Evolutionary conservation across 139 green algal genomes (phyloP), one percentile per base, ranked within the genome.

Genomic region (Eudorina sp.): DNA sequence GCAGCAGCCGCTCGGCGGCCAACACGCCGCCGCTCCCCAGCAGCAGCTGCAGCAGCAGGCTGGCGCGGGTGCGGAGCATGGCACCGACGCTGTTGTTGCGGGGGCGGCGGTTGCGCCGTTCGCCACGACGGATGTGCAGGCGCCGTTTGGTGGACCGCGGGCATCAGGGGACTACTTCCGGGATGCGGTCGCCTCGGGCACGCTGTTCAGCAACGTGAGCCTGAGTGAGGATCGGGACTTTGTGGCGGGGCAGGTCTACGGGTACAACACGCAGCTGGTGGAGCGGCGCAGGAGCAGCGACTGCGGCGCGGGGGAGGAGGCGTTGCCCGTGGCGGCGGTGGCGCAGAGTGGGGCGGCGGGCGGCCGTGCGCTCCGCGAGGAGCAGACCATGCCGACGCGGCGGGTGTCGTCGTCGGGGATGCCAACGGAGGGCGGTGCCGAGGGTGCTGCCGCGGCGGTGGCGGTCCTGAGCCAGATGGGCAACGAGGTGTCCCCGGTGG

Each of bases 181-280:
- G 21, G 70, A 36, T 41, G 31, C 66, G 6, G 66, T 75, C 19
- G 66, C 66, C 3, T 75, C 66, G 3, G 66, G 66, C 66, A 87
- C 43, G 31, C 51, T 87, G 18, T 87, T 79, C 31, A 41, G 41
- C 45, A 43, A 78, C 66, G 64, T n/a, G 0, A 75, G n/a, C 55
- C 64, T 87, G 4, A 79, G 31, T 23, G 81, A 87, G 81, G 81
- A 87, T 25, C 81, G 81, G 27, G 81, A 87, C 43, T 87, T 87
- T 27, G 23, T 87, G 31, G 8, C 62, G 1, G 81, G 81, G 19
- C 81, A 87, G 19, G 4, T 78, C 18, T 87, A 87, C 62, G 81
- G 81, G 31, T 87, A 87, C 66, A 51, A 69, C 18, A 87, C 81
- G 34, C 62, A 21, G 45, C 64, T 87, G 21, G 81, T 87, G 43